Conservation (phyloP, 768 basidiomycete species). For the Russula vinacea region DNA sequence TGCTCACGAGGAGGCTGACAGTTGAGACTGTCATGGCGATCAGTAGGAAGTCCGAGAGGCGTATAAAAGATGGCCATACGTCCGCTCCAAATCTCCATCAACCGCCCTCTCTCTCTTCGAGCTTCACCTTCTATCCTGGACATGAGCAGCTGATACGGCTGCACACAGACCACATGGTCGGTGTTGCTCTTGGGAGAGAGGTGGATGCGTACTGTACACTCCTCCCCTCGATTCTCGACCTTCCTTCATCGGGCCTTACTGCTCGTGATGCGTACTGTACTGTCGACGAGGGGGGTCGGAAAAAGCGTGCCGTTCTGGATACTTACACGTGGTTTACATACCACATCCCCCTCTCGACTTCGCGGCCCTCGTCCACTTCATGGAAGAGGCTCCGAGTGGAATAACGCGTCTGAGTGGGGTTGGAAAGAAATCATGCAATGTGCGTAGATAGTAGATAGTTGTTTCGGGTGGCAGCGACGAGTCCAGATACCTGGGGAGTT, state of each 20-base stretch:
- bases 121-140: not conserved
- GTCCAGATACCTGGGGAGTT: slow-evolving; percentile 24
- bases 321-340: not conserved
- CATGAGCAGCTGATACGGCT: not conserved
- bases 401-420: not conserved
- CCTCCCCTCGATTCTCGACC: not conserved
- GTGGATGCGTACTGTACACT: not conserved
- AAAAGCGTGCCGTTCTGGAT: not conserved
- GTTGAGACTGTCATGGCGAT: not conserved
- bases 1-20: not conserved
- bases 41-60: not conserved
- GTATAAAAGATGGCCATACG: slow-evolving; percentile 1
- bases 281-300: not conserved
- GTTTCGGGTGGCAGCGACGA: slow-evolving; percentile 16
- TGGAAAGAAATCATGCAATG: not conserved
- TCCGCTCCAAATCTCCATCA: not conserved
- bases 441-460: not conserved
- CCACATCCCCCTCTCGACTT: not conserved
- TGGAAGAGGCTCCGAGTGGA: not conserved
- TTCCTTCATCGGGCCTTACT: not conserved
- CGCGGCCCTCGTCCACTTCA: not conserved
- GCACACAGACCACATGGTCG: not conserved
- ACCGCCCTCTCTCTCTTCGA: not conserved
- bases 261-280: not conserved
- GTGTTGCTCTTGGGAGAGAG: not conserved